phyloP scores from a whole-genome alignment of 495 filamentous ascomycete genomes.

The Talaromyces proteolyticus region DNA sequence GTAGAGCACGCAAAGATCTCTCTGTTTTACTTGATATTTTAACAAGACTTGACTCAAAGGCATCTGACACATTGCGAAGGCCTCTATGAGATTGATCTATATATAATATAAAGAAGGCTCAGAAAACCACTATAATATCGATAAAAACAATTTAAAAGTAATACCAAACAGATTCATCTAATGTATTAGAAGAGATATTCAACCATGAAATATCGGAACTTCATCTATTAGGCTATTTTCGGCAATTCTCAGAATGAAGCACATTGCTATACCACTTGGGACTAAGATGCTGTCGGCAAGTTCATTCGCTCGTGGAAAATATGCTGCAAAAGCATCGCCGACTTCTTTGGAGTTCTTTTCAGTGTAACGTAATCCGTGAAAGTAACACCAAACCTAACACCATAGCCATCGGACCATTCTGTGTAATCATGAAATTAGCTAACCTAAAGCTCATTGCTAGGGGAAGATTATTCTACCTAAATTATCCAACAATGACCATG shows the following conservation, averaged over 20 bases:
- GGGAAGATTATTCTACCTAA: too few relatives aligned
- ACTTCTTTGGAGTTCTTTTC: constrained; percentile 26
- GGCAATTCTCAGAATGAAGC: too few relatives aligned
- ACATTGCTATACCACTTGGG: too few relatives aligned
- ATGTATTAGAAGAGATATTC: too few relatives aligned
- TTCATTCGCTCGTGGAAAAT: too few relatives aligned
- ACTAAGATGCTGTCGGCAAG: too few relatives aligned
- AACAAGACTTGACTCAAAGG: constrained; percentile 16
- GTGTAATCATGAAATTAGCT: too few relatives aligned
- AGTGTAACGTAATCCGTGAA: constrained; percentile 6
- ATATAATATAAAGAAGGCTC: not conserved
- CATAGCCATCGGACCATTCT: constrained; percentile 20
- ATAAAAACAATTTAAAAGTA: too few relatives aligned
- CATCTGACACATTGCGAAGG: constrained; percentile 17
- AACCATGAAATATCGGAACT: too few relatives aligned
- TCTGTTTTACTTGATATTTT: constrained; percentile 17
- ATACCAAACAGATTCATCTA: too few relatives aligned
- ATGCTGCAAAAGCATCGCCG: constrained; percentile 19
- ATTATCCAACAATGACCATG: constrained; percentile 1
- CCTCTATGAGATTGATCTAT: constrained; percentile 1
- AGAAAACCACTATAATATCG: constrained; percentile 1
- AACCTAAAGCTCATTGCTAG: too few relatives aligned
- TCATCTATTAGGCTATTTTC: too few relatives aligned
- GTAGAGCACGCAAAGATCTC: constrained; percentile 14
- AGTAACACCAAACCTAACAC: constrained; percentile 4